Percentiles rank a stretch among this genome's conserved stretches.
Conservation (phyloP, 305 asterid species). For the Fraxinus dipetala region DNA sequence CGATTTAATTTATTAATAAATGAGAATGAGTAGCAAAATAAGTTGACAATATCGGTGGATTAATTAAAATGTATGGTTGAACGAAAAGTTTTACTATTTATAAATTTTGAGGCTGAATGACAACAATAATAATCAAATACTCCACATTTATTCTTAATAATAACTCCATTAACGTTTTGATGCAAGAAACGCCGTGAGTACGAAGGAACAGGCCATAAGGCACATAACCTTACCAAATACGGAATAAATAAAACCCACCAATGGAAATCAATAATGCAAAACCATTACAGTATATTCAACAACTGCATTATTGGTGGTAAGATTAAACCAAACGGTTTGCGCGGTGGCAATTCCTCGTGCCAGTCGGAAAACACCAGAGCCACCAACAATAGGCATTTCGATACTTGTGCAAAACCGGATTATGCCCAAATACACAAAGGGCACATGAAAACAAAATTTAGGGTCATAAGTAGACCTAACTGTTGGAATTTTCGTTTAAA, state of each 20-base stretch:
- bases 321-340: background rate
- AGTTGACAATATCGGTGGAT: too few relatives aligned
- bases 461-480: background rate
- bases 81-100: too few relatives aligned
- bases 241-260: background rate
- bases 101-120: too few relatives aligned
- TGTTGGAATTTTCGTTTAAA: background rate
- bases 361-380: slow-evolving; percentile 19
- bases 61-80: too few relatives aligned
- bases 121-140: too few relatives aligned
- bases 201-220: too few relatives aligned
- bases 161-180: too few relatives aligned
- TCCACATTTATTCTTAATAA: too few relatives aligned
- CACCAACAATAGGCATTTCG: slow-evolving; percentile 16
- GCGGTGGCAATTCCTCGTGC: slow-evolving; percentile 13
- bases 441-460: slow-evolving; percentile 9
- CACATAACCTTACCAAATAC: background rate
- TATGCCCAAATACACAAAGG: background rate
- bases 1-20: too few relatives aligned
- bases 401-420: background rate
- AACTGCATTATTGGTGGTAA: background rate
- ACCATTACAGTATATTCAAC: slow-evolving; percentile 16
- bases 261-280: slow-evolving; percentile 15
- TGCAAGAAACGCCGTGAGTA: background rate
- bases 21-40: too few relatives aligned